Evolutionary conservation across 225 moss, liverwort and hornwort species (phyloP), one percentile per base, ranked within the genome.

Genomic region (Asterella californica): DNA sequence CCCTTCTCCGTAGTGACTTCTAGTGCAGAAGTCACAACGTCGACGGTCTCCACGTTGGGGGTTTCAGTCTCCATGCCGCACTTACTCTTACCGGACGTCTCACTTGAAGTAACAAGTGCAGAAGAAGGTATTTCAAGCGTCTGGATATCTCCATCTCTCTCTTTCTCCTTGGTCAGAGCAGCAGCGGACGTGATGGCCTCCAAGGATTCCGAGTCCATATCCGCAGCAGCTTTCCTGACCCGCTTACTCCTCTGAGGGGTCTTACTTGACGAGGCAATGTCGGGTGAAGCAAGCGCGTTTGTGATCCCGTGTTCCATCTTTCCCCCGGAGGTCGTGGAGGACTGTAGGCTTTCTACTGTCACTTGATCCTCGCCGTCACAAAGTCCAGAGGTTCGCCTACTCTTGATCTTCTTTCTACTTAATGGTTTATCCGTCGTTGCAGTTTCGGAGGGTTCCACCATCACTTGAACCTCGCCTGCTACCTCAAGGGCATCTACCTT

Each of bases 31-130:
- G 15, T 65, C 57, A 57, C 57, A 57, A 1, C 2, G 57, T 24
- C 57, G 0, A 24, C 21, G 22, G 22, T 24, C 24, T 57, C 57
- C 22, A 57, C 7, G 22, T 57, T 1, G 5, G 22, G 3, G 19
- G 14, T 24, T 57, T 57, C 57, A 57, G 57, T 57, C 6, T 24
- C 57, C 24, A 2, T 57, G 52, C 17, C 52, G 52, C 52, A 10
- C 61, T 67, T 67, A 21, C 69, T 67, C 67, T 67, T 67, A 67
- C 67, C 30, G 9, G 67, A 36, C 9, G 34, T 70, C 69, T 38
- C 24, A 70, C 22, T 45, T 70, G 42, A 70, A 1, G 42, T 70
- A 22, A 24, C 21, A 38, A 37, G 37, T 1, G 10, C 8, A 42
- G 42, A 22, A 22, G 38, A 18, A 70, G 69, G 38, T 22, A 38